These are phyloP conservation scores for Aegilops tauschii DNA, from an alignment of 176 grass and related monocot species.

Conservation along the genomic window DNA sequence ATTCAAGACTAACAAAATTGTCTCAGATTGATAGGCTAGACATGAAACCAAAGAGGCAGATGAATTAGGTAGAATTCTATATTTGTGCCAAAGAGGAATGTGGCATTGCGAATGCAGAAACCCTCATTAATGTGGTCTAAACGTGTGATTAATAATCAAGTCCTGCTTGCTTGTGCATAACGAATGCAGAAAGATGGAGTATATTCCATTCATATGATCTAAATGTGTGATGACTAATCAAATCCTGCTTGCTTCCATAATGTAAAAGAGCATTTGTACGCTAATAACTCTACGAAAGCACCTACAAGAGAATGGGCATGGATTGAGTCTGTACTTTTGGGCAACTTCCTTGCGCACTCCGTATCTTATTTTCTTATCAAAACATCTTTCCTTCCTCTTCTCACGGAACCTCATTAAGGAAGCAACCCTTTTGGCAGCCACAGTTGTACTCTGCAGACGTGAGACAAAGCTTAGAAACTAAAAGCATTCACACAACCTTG, in stretches of 20 bases:
- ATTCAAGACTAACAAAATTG: conserved; percentile 3
- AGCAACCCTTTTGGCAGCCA: conserved; percentile 63
- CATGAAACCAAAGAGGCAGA: neutral
- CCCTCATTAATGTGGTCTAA: conserved; percentile 9
- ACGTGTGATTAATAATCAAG: neutral
- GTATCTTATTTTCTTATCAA: conserved; percentile 74
- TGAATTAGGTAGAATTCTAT: neutral
- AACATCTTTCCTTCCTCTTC: conserved; percentile 85
- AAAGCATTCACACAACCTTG: neutral
- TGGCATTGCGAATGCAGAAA: neutral
- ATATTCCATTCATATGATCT: conserved; percentile 4
- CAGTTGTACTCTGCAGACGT: conserved; percentile 44
- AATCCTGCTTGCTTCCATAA: neutral
- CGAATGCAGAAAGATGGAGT: neutral
- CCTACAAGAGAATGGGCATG: conserved; percentile 6
- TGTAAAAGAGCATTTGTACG: neutral
- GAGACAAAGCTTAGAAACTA: conserved; percentile 10
- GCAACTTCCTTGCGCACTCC: conserved; percentile 78
- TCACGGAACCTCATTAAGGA: conserved; percentile 74
- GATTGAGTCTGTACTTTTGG: conserved; percentile 52
- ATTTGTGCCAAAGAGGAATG: neutral
- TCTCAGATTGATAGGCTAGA: conserved; percentile 1
- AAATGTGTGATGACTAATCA: neutral
- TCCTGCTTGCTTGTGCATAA: neutral
- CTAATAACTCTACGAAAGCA: neutral